These are phyloP conservation scores for Sordariomycetes sp. DNA, from an alignment of 2,329 filamentous ascomycete genomes.

Conservation along the genomic window DNA sequence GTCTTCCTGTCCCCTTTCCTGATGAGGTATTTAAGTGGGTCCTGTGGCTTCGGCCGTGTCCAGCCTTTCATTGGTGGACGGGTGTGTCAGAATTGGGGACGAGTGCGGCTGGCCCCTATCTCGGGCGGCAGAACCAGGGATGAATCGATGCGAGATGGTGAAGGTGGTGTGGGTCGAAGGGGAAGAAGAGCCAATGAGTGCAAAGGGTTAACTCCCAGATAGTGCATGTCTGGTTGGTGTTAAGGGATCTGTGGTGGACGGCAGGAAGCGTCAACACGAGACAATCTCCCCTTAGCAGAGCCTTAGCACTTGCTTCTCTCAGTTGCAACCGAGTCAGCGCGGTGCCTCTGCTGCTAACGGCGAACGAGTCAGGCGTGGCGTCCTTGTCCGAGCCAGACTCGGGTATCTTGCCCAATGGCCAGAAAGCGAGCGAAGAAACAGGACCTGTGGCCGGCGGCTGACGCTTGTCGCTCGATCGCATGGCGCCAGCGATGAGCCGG, in stretches of 20 bases:
- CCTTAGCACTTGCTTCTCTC: neutral
- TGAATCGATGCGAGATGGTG: neutral
- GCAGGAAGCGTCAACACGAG: neutral
- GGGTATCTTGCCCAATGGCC: no score
- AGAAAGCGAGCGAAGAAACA: neutral
- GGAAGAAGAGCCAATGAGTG: neutral
- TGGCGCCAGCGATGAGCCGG: neutral
- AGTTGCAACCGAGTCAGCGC: neutral
- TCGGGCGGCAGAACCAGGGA: neutral
- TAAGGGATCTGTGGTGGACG: neutral
- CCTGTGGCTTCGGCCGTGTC: neutral
- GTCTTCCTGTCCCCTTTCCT: neutral
- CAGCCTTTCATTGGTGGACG: neutral
- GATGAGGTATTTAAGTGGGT: neutral
- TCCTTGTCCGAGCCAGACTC: no score
- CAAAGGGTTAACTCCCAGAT: neutral
- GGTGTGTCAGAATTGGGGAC: slow-evolving; percentile 1
- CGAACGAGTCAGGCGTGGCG: no score
- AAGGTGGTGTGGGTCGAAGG: neutral
- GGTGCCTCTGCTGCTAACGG: no score
- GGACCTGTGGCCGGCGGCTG: neutral
- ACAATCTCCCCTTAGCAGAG: neutral
- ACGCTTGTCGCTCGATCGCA: neutral
- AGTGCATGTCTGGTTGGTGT: neutral
- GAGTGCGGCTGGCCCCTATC: neutral